These are phyloP conservation scores for Sordariomycetes sp. DNA, from an alignment of 2,329 filamentous ascomycete genomes.

Conservation along the genomic window DNA sequence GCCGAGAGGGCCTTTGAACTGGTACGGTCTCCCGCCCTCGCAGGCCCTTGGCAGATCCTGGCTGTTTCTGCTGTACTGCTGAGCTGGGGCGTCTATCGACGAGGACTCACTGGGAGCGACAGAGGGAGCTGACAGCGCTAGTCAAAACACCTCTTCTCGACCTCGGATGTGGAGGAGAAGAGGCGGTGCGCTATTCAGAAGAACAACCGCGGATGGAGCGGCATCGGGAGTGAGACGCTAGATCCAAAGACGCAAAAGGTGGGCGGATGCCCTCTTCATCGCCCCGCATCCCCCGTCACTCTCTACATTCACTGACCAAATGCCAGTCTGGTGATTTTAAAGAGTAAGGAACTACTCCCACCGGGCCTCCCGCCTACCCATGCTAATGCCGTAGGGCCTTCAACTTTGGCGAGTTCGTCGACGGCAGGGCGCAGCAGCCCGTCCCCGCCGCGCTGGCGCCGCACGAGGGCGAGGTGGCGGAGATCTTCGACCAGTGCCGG, in stretches of 20 bases:
- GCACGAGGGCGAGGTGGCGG: conserved; percentile 49
- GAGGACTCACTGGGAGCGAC: neutral
- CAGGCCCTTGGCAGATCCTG: too few species aligned
- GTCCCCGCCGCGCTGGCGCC: conserved; percentile 54
- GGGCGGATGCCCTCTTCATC: conserved; percentile 15
- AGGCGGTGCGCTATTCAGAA: conserved; percentile 61
- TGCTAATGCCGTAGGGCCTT: conserved; percentile 54
- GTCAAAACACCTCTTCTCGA: conserved; percentile 62
- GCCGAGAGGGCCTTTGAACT: conserved; percentile 62
- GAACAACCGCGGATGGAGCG: conserved; percentile 81
- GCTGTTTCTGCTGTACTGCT: neutral
- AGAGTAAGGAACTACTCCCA: conserved; percentile 46
- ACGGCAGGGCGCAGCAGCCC: conserved; percentile 63
- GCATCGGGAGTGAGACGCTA: conserved; percentile 78
- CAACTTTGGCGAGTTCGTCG: conserved; percentile 74
- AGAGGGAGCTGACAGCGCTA: neutral
- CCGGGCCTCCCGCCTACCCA: neutral
- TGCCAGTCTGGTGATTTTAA: conserved; percentile 71
- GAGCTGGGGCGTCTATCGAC: too few species aligned
- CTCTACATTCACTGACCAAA: neutral
- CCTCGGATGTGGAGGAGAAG: conserved; percentile 61
- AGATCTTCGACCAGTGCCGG: conserved; percentile 63
- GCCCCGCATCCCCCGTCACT: neutral
- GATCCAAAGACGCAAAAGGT: conserved; percentile 76
- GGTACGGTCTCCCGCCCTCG: too few species aligned